Evolutionary conservation across 257 asterid species (phyloP).

Genomic region (Solanum medicagineum): DNA sequence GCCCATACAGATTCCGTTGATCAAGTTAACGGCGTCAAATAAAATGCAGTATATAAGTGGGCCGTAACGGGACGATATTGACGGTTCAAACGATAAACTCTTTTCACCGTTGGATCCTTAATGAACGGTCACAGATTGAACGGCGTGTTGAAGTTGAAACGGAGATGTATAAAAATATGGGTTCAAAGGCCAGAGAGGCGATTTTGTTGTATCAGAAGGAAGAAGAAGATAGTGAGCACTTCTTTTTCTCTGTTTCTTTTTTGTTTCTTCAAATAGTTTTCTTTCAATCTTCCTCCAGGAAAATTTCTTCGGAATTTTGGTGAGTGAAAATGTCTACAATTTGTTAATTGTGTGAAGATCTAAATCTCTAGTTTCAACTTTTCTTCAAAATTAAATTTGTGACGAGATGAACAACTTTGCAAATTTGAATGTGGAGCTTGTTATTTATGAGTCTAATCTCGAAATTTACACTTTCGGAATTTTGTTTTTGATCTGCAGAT

Average conservation of each 20-base stretch:
- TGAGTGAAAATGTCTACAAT: constrained; percentile 14
- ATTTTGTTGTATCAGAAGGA: constrained; percentile 19
- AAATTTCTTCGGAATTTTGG: constrained; percentile 7
- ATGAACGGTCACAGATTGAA: constrained; percentile 24
- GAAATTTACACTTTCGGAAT: not conserved
- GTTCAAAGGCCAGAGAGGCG: constrained; percentile 30
- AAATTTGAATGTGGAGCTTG: not conserved
- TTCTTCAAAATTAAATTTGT: not conserved
- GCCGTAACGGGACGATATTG: constrained; percentile 11
- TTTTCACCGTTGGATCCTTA: constrained; percentile 18
- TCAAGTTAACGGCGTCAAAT: constrained; percentile 16
- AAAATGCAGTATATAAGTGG: constrained; percentile 4
- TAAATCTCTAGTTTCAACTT: not conserved
- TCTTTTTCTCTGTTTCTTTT: constrained; percentile 2
- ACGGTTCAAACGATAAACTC: constrained; percentile 12
- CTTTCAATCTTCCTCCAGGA: not conserved
- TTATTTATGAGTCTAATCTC: not conserved
- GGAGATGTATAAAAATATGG: constrained; percentile 42
- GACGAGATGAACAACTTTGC: not conserved
- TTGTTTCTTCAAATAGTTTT: not conserved
- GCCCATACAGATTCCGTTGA: constrained; percentile 28
- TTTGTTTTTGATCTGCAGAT: constrained; percentile 4
- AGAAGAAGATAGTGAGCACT: constrained; percentile 22
- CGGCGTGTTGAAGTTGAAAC: constrained; percentile 7
- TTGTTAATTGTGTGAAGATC: not conserved